A percentile compares a stretch with the other conserved stretches of the same genome.
Evolutionary conservation across 495 filamentous ascomycete genomes (phyloP).

Genomic region (Articulospora tetracladia): DNA sequence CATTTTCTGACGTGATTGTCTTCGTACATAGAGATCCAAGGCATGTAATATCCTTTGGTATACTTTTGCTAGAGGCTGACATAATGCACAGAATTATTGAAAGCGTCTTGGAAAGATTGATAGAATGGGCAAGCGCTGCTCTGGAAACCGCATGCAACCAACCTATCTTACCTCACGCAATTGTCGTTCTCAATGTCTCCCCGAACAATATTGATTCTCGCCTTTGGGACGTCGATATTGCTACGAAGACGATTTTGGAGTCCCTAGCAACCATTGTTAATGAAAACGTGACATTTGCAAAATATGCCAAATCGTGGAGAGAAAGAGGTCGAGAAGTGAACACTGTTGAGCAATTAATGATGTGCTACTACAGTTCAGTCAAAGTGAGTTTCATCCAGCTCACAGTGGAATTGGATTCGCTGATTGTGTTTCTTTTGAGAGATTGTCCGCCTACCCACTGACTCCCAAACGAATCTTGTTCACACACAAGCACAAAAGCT

Average conservation of each 20-base stretch:
- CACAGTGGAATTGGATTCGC: not conserved
- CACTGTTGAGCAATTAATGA: constrained; percentile 30
- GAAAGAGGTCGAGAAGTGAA: constrained; percentile 16
- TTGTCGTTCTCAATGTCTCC: constrained; percentile 43
- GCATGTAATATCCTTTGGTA: not conserved
- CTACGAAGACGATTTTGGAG: constrained; percentile 37
- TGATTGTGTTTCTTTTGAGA: not conserved
- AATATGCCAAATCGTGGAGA: constrained; percentile 33
- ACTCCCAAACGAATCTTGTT: constrained; percentile 15
- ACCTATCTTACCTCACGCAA: constrained; percentile 40
- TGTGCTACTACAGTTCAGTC: constrained; percentile 28
- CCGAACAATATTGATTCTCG: constrained; percentile 24
- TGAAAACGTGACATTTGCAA: constrained; percentile 24
- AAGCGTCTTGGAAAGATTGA: constrained; percentile 25
- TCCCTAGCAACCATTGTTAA: constrained; percentile 26
- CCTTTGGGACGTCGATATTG: constrained; percentile 41
- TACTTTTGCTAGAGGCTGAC: not conserved
- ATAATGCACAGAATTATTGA: constrained; percentile 12
- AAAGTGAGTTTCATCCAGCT: not conserved
- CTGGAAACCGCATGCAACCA: constrained; percentile 42
- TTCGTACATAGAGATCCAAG: constrained; percentile 34
- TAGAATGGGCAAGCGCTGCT: constrained; percentile 30
- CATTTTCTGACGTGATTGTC: constrained; percentile 49
- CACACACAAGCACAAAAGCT: constrained; percentile 22
- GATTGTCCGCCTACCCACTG: constrained; percentile 27